Percentiles rank a stretch among this genome's conserved stretches.
Evolutionary conservation across 495 filamentous ascomycete species (phyloP).

Genomic region (Talaromyces thailandensis): DNA sequence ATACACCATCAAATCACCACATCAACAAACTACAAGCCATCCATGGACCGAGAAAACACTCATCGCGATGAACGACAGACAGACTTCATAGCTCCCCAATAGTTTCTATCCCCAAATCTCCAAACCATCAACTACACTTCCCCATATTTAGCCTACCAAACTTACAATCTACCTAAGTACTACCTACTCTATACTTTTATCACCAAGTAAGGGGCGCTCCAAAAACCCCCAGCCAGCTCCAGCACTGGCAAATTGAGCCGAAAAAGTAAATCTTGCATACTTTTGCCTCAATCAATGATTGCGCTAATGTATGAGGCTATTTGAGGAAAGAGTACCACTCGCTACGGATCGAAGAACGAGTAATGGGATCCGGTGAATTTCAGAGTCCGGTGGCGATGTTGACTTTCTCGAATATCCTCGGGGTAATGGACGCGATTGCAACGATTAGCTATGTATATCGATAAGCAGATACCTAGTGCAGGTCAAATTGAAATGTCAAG

Average conservation of each 20-base stretch:
- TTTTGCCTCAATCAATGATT: neutral
- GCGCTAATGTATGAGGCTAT: neutral
- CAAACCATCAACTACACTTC: no score
- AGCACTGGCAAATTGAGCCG: neutral
- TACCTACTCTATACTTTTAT: neutral
- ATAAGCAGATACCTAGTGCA: neutral
- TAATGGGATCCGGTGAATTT: no score
- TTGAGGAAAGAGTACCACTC: neutral
- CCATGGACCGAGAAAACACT: no score
- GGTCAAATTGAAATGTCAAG: neutral
- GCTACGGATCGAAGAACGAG: no score
- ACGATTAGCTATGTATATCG: neutral
- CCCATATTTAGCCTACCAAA: neutral
- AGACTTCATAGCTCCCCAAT: no score
- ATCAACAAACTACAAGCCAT: no score
- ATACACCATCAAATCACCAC: no score
- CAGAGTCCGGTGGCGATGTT: neutral
- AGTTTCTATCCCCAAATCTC: no score
- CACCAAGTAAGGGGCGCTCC: neutral
- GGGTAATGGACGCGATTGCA: neutral
- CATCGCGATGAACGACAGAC: no score
- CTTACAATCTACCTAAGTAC: no score
- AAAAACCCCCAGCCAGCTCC: neutral
- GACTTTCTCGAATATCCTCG: neutral
- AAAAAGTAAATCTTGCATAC: neutral